Evolutionary conservation across 371 early-diverging fungal genomes (phyloP).

Genomic region (Capniomyces stellatus): DNA sequence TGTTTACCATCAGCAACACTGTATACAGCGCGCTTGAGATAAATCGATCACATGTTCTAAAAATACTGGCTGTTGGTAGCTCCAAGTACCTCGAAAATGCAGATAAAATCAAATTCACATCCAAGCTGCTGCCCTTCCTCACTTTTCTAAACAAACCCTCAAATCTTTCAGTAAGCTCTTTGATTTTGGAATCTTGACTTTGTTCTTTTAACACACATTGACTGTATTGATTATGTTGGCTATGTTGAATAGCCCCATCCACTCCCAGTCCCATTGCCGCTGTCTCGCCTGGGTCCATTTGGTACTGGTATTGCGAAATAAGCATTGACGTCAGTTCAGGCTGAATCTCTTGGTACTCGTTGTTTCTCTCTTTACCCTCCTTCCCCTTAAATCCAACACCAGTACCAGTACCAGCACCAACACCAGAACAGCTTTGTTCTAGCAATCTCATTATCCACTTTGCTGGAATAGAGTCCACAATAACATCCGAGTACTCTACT

Average conservation of each 20-base stretch:
- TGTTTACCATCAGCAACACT: background rate
- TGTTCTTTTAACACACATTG: too few species aligned
- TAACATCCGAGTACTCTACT: slow-evolving; percentile 22
- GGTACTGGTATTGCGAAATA: slow-evolving; percentile 27
- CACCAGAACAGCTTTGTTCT: slow-evolving; percentile 9
- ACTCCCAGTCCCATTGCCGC: too few species aligned
- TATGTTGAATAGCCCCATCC: too few species aligned
- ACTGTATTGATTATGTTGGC: too few species aligned
- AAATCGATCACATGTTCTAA: too few species aligned
- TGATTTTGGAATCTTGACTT: too few species aligned
- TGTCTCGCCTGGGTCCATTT: slow-evolving; percentile 13
- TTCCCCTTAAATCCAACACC: too few species aligned
- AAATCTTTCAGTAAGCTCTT: too few species aligned
- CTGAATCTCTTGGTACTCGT: slow-evolving; percentile 18
- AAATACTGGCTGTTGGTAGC: too few species aligned
- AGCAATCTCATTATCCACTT: slow-evolving; percentile 17
- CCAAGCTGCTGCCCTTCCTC: background rate
- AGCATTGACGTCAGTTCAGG: slow-evolving; percentile 28
- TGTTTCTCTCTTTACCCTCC: background rate
- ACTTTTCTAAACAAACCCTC: too few species aligned
- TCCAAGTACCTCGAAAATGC: too few species aligned
- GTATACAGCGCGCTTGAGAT: background rate
- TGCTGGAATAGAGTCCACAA: slow-evolving; percentile 26
- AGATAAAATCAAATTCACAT: background rate
- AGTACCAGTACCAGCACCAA: too few species aligned